Conservation (phyloP, 2,329 filamentous ascomycete genomes). For the Chrysoporthe deuterocubensis region DNA sequence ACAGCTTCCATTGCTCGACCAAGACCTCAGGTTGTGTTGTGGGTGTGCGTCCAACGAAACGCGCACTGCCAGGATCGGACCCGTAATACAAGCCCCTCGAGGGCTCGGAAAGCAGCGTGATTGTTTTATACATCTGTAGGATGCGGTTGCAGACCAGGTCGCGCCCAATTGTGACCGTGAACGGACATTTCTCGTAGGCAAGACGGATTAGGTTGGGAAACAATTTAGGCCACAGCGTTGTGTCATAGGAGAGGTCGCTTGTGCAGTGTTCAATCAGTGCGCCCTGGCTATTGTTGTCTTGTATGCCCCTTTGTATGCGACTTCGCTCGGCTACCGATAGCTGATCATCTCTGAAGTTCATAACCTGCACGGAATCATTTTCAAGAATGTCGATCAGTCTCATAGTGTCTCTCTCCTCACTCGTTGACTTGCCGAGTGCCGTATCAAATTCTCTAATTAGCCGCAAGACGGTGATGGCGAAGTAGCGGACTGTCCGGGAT, state of each 20-base stretch:
- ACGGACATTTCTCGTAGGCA: slow-evolving; percentile 87
- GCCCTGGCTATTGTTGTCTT: slow-evolving; percentile 80
- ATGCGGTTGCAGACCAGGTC: slow-evolving; percentile 93
- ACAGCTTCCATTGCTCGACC: slow-evolving; percentile 97
- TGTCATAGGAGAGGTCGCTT: slow-evolving; percentile 93
- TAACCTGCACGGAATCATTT: slow-evolving; percentile 82
- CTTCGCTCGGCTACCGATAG: slow-evolving; percentile 91
- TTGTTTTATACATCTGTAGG: slow-evolving; percentile 87
- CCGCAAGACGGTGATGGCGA: slow-evolving; percentile 88
- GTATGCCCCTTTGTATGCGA: slow-evolving; percentile 85
- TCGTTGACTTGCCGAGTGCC: slow-evolving; percentile 73
- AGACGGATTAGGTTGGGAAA: slow-evolving; percentile 94
- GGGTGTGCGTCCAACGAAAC: slow-evolving; percentile 57
- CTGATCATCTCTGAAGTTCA: slow-evolving; percentile 91
- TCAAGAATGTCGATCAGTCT: slow-evolving; percentile 92
- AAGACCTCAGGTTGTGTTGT: slow-evolving; percentile 82
- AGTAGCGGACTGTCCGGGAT: slow-evolving; percentile 83
- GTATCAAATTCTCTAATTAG: slow-evolving; percentile 93
- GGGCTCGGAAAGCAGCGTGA: slow-evolving; percentile 78
- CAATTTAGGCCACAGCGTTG: slow-evolving; percentile 95
- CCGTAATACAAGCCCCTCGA: slow-evolving; percentile 68
- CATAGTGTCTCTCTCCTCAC: slow-evolving; percentile 63
- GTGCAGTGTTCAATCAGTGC: slow-evolving; percentile 92
- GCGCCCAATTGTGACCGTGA: slow-evolving; percentile 86
- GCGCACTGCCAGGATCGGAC: slow-evolving; percentile 59